These are phyloP conservation scores for Nymphaea thermarum DNA, from an alignment of 164 flowering plant species.

Conservation along the genomic window DNA sequence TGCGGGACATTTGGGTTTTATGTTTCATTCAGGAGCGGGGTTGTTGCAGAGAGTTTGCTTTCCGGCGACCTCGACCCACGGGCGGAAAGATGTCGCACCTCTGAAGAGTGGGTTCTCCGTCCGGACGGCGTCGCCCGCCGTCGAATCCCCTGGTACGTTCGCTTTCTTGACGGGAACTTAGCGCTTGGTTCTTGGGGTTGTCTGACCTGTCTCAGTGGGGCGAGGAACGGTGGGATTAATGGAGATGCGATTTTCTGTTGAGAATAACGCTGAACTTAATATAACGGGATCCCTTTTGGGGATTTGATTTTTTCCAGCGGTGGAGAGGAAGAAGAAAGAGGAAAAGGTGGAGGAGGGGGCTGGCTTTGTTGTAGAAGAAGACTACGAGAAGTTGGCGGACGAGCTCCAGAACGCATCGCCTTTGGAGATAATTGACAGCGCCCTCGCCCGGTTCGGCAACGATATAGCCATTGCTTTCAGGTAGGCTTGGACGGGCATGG, in stretches of 20 bases:
- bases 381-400: conserved; percentile 46
- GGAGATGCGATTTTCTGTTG: too few species aligned
- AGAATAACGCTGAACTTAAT: too few species aligned
- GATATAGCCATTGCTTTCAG: conserved; percentile 96
- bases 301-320: neutral
- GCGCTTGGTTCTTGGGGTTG: neutral
- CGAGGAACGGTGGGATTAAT: too few species aligned
- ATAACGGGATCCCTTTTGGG: too few species aligned
- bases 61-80: neutral
- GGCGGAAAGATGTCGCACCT: conserved; percentile 26
- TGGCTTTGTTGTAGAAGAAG: conserved; percentile 18
- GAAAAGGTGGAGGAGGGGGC: conserved; percentile 16
- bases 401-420: conserved; percentile 72
- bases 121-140: conserved; percentile 37
- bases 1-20: neutral
- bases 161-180: neutral
- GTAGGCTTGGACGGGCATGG: conserved; percentile 16
- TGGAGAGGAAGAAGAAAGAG: conserved; percentile 17
- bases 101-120: conserved; percentile 41
- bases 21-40: neutral
- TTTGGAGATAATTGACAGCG: conserved; percentile 78
- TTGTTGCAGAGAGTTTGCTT: neutral
- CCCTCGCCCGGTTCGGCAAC: conserved; percentile 61
- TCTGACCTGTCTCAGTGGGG: neutral
- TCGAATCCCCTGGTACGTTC: conserved; percentile 40